Conservation (phyloP, 352 stramenopile genomes). For the Phytopythium sindhum region DNA sequence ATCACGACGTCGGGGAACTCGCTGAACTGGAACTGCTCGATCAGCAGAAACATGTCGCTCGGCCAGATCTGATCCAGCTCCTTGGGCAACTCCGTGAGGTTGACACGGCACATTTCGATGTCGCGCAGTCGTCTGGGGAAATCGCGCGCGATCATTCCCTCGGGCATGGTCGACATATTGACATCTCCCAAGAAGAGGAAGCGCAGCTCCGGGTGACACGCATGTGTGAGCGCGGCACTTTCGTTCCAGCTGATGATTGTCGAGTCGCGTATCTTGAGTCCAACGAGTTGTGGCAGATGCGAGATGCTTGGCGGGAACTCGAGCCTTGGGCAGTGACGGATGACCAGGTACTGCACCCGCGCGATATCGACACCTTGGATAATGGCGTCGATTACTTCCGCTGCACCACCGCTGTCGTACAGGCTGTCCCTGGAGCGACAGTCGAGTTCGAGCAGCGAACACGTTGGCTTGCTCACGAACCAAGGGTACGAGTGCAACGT, state of each 20-base stretch:
- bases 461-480: conserved; percentile 21
- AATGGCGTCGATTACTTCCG: not conserved
- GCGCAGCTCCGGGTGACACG: conserved; percentile 16
- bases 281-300: conserved; percentile 16
- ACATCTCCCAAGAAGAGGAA: conserved; percentile 22
- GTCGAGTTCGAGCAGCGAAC: conserved; percentile 20
- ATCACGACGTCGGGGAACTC: conserved; percentile 19
- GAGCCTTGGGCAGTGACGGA: conserved; percentile 18
- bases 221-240: conserved; percentile 12
- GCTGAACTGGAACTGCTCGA: conserved; percentile 17
- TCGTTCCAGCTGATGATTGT: conserved; percentile 17
- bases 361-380: conserved; percentile 2
- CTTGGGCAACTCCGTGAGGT: conserved; percentile 21
- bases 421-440: conserved; percentile 15
- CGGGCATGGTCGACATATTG: conserved; percentile 23
- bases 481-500: conserved; percentile 18
- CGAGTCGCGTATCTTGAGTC: conserved; percentile 30
- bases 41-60: conserved; percentile 11
- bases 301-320: conserved; percentile 17
- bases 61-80: conserved; percentile 24
- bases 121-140: conserved; percentile 22
- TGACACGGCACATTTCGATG: conserved; percentile 21
- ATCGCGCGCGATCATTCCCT: conserved; percentile 15
- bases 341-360: conserved; percentile 12
- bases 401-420: not conserved